Conservation (phyloP, 73 alveolate genomes). For the Tetrahymena thermophila region DNA sequence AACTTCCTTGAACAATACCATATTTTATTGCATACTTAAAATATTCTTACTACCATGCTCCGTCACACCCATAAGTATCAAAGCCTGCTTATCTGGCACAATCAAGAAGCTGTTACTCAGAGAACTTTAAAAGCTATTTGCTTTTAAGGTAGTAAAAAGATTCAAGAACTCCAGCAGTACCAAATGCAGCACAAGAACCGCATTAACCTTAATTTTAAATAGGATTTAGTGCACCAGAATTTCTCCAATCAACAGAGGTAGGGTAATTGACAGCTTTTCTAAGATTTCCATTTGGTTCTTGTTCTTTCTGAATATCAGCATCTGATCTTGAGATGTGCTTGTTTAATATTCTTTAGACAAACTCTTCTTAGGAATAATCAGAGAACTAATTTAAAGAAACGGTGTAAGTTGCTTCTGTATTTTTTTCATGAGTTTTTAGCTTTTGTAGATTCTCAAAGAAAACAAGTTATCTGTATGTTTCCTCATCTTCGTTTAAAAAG, state of each 20-base stretch:
- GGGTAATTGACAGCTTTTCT: not conserved
- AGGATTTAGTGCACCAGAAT: conserved; percentile 60
- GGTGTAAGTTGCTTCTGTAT: conserved; percentile 1
- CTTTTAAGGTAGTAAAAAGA: conserved; percentile 47
- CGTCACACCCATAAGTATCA: conserved; percentile 65
- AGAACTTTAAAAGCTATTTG: conserved; percentile 34
- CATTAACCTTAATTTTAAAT: conserved; percentile 77
- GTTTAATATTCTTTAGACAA: conserved; percentile 13
- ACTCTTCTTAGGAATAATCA: conserved; percentile 49
- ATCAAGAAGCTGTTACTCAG: conserved; percentile 79
- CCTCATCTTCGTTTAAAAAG: not conserved
- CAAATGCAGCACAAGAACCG: conserved; percentile 82
- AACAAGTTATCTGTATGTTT: conserved; percentile 33
- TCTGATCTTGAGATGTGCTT: not conserved
- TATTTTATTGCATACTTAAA: conserved; percentile 36
- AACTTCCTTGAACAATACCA: not conserved
- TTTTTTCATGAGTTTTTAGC: not conserved
- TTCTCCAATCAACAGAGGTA: conserved; percentile 51
- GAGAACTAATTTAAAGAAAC: conserved; percentile 36
- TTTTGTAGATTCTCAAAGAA: conserved; percentile 13
- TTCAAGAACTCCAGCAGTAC: conserved; percentile 85
- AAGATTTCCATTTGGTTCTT: not conserved
- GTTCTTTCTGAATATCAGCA: not conserved
- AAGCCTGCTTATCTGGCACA: conserved; percentile 58
- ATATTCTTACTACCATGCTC: conserved; percentile 60